Evolutionary conservation across 441 rosid genomes (phyloP).

Genomic region (Erodium trifolium): DNA sequence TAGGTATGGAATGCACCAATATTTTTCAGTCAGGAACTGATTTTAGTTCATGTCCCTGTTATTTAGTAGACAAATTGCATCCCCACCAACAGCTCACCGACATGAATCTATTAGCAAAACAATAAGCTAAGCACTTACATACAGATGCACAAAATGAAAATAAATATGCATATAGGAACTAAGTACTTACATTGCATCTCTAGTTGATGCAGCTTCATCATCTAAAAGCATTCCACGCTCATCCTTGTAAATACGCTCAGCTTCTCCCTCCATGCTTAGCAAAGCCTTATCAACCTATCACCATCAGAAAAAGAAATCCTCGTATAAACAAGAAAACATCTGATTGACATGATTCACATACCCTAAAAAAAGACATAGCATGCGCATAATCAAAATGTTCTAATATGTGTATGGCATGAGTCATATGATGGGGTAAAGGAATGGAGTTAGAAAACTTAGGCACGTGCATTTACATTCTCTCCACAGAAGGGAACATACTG

Average conservation of each 20-base stretch:
- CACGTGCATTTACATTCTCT: neutral
- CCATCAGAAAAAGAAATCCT: conserved; percentile 10
- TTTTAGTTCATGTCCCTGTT: neutral
- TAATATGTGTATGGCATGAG: neutral
- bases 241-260: conserved; percentile 83
- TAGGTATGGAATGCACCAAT: neutral
- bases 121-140: neutral
- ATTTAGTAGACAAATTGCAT: neutral
- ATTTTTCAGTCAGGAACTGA: neutral
- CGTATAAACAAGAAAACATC: neutral
- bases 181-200: conserved; percentile 88
- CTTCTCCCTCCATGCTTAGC: conserved; percentile 85
- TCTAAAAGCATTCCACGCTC: conserved; percentile 69
- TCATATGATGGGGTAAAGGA: neutral
- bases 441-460: neutral
- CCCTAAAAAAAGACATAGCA: neutral
- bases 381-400: neutral
- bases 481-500: neutral
- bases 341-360: neutral
- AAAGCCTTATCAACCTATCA: conserved; percentile 80
- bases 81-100: neutral
- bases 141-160: conserved; percentile 7
- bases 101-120: neutral
- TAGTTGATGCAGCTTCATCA: conserved; percentile 90
- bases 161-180: conserved; percentile 9